Percentiles rank a stretch among this genome's conserved stretches.
phyloP scores from a whole-genome alignment of 78 protist genomes.

The Dictyostelium brefeldianum region DNA sequence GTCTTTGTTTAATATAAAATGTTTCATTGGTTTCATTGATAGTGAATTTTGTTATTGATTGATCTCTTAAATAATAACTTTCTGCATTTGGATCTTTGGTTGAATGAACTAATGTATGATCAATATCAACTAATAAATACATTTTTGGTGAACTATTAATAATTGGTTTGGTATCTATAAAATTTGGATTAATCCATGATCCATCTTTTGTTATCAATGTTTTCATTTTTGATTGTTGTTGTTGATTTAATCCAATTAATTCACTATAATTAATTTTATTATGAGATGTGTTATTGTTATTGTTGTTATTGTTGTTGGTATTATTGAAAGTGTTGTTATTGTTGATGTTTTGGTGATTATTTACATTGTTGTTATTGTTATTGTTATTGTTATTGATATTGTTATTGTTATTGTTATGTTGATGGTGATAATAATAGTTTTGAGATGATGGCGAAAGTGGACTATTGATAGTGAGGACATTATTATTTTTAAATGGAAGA shows the following conservation, averaged over 20 bases:
- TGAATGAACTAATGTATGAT: constrained; percentile 50
- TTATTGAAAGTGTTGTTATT: neutral
- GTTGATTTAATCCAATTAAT: neutral
- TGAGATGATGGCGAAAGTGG: too few relatives aligned
- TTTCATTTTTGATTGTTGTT: neutral
- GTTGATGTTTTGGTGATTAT: neutral
- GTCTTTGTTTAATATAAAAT: constrained; percentile 52
- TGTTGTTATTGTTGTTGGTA: neutral
- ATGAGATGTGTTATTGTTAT: neutral
- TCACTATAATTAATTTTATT: neutral
- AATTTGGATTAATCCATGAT: constrained; percentile 22
- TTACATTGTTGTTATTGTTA: neutral
- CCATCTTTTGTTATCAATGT: constrained; percentile 30
- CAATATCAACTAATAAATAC: constrained; percentile 63
- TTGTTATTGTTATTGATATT: neutral
- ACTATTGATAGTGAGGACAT: too few relatives aligned
- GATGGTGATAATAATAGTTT: neutral
- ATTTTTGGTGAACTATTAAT: constrained; percentile 28
- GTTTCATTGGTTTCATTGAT: constrained; percentile 27
- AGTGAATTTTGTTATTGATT: neutral
- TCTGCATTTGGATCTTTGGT: constrained; percentile 31
- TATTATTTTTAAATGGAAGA: neutral
- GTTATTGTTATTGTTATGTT: neutral
- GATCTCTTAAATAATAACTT: neutral
- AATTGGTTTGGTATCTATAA: neutral